Evolutionary conservation across 805 yeast genomes (phyloP).

Genomic region (Wickerhamomyces chaumierensis): DNA sequence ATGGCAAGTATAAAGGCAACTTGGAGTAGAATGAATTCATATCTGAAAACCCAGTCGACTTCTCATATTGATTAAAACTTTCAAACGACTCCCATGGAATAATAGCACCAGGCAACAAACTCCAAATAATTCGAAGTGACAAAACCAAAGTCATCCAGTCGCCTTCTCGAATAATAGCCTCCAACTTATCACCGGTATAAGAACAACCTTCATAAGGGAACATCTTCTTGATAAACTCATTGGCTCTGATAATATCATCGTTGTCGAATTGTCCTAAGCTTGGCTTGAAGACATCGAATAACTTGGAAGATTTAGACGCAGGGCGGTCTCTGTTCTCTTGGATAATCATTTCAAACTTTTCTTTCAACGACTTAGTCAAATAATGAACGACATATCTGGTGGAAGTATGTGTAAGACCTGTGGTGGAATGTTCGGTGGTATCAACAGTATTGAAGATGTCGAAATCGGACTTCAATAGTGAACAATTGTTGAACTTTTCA

Average conservation of each 20-base stretch:
- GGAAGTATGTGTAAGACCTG: slow-evolving; percentile 21
- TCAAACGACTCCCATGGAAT: slow-evolving; percentile 24
- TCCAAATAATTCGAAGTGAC: slow-evolving; percentile 23
- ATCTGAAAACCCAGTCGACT: slow-evolving; percentile 12
- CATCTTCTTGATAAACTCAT: slow-evolving; percentile 17
- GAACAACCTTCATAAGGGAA: slow-evolving; percentile 29
- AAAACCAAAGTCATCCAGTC: slow-evolving; percentile 19
- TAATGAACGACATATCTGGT: slow-evolving; percentile 24
- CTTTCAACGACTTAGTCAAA: slow-evolving; percentile 21
- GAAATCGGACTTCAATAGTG: slow-evolving; percentile 15
- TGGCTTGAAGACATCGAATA: slow-evolving; percentile 24
- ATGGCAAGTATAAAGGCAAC: slow-evolving; percentile 23
- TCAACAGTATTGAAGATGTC: slow-evolving; percentile 9
- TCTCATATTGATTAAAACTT: slow-evolving; percentile 19
- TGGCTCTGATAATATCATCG: slow-evolving; percentile 19
- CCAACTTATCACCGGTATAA: slow-evolving; percentile 20
- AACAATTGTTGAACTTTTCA: slow-evolving; percentile 18
- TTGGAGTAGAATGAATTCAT: slow-evolving; percentile 22
- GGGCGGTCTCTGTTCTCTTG: slow-evolving; percentile 2
- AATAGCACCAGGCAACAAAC: slow-evolving; percentile 23
- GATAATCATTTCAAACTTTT: slow-evolving; percentile 10
- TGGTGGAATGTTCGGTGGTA: slow-evolving; percentile 1
- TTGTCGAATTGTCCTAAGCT: slow-evolving; percentile 23
- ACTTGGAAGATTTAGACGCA: slow-evolving; percentile 11
- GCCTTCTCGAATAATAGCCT: slow-evolving; percentile 13